Conservation (phyloP, 1,284 basidiomycete species). For the Rhodotorula glutinis region DNA sequence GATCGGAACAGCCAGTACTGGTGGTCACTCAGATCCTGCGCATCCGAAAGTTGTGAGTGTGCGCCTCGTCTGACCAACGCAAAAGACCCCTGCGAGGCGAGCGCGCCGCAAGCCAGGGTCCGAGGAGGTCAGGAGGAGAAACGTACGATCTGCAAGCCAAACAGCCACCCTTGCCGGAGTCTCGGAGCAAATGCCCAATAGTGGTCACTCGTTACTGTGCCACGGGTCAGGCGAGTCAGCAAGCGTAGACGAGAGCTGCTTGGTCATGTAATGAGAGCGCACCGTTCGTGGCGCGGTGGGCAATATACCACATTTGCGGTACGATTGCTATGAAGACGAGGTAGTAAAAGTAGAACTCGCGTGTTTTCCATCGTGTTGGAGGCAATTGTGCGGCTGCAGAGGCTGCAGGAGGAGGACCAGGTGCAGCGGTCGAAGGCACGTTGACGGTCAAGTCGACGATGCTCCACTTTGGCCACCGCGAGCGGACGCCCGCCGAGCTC, state of each 20-base stretch:
- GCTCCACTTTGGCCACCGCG: background rate
- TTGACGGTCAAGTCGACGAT: constrained; percentile 29
- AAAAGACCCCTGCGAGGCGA: no score
- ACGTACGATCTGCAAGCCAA: constrained; percentile 51
- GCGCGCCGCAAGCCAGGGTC: no score
- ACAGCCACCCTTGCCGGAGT: constrained; percentile 59
- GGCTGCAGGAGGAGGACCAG: no score
- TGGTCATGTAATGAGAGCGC: constrained; percentile 29
- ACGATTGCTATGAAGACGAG: constrained; percentile 62
- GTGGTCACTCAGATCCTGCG: constrained; percentile 50
- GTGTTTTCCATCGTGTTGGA: constrained; percentile 64
- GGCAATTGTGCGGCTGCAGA: background rate
- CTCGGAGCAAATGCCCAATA: constrained; percentile 45
- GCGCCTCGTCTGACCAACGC: no score
- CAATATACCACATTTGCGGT: constrained; percentile 75
- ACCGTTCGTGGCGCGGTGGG: constrained; percentile 72
- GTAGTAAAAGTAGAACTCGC: constrained; percentile 79
- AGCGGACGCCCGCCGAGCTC: background rate
- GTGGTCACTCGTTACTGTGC: constrained; percentile 4
- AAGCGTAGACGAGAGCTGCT: no score
- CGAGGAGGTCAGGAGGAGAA: background rate
- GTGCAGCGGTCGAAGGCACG: background rate
- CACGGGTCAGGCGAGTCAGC: no score
- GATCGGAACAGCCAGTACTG: constrained; percentile 51
- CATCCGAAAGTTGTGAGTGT: background rate